Evolutionary conservation across 768 basidiomycete species (phyloP), one percentile per base, ranked within the genome.

Genomic region (Sarcodon aspratus): DNA sequence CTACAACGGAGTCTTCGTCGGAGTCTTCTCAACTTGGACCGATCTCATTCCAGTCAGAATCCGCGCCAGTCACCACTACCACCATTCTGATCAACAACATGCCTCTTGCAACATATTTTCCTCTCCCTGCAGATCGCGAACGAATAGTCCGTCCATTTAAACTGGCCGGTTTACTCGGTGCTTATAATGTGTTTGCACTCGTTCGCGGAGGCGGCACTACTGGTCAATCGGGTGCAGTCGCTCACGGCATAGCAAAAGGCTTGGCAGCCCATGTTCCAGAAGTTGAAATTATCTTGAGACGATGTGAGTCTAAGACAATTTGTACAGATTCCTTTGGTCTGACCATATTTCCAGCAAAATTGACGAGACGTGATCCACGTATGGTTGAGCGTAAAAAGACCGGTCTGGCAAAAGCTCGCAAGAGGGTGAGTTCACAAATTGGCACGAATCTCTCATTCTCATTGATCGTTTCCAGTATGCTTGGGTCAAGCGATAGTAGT

Each of bases 341-440:
- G 45, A 34, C 45, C 18, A 51, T 53, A 44, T 53, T 50, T 53
- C 0, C 61, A 96, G 94, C 88, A 51, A 85, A 90, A 70, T 69
- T 94, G 44, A 66, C 91, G 50, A 79, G 80, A 63, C 81, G 94
- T 58, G 95, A 99, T 72, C 91, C 93, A 43, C 85, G 96, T 66
- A 89, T 95, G 89, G 94, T 96, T 32, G 95, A 99, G 69, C 76
- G 95, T 58, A 99, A 99, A 72, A 99, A 99, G 77, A 89, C 95
- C 12, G 90, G 90, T 50, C 65, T 80, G 59, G 79, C 85, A 51
- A 96, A 96, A 71, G 92, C 95, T 51, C 81, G 94, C 66, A 93
- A 94, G 69, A 75, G 76, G 69, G 91, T 93, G 65, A 40, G 88
- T 80, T 11, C 49, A 50, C 33, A n/a, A 36, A 36, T 44, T 15